Base-by-base conservation (phyloP, 495 filamentous ascomycete species). In the Daldinia decipiens region DNA sequence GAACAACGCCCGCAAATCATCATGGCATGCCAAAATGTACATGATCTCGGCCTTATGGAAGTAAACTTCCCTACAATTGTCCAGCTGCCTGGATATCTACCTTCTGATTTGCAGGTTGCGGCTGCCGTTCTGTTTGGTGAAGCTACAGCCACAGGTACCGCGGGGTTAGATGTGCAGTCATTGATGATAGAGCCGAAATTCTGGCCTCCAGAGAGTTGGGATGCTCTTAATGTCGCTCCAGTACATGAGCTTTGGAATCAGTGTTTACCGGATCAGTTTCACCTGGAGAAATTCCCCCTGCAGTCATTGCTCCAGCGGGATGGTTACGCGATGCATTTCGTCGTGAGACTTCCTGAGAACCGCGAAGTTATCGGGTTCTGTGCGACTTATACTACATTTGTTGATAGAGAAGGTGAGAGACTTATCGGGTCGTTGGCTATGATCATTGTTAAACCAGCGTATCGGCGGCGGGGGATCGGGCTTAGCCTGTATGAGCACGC, bases 301-400 rank as follows among this genome's bases (percentile, higher is more conserved):
- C 81, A 82, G 55, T 80, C 80, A 47, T 75, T 89, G 26, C 82
- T 90, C n/a, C 82, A 82, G 58, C 83, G 87, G 29, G 85, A 86
- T 65, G 87, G 88, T 6, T 88, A 86, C 71, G 86, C 85, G 38
- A 88, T 85, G 82, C 86, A 89, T 71, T 89, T 88, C 67, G 80
- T 90, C 57, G 87, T 89, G 51, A 83, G 84, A 34, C 83, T 87
- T 24, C 81, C 84, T 4, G 80, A 75, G 53, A 83, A 77, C 13
- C 75, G 77, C 24, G 81, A 83, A 51, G 61, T 89, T 12, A 78
- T 89, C 31, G 88, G 87, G 1, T 87, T 89, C 61, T 87, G 84
- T 73, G 87, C 87, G 21, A 88, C 86, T 17, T 90, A 88, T 76
- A 84, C 82, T 70, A 86, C 80, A 58, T 88, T 85, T 76, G 82